These are phyloP conservation scores for Hsuehochloa calcarea DNA, from an alignment of 176 grass and related monocot species.

Conservation along the genomic window DNA sequence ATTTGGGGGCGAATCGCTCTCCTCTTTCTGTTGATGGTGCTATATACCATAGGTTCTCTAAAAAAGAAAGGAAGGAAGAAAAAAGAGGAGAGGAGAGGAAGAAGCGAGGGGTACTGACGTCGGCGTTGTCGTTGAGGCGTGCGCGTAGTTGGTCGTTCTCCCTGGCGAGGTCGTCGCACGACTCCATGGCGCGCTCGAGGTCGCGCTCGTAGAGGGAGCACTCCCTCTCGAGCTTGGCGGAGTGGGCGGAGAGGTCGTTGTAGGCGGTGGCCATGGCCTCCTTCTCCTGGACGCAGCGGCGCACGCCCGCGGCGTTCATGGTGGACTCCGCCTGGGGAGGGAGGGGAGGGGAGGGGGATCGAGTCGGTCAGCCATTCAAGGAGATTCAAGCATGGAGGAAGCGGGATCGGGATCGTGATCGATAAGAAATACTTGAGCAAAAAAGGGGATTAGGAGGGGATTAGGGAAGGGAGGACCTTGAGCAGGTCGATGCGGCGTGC, in stretches of 20 bases:
- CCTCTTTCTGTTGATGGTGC: neutral
- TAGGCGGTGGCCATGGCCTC: conserved; percentile 38
- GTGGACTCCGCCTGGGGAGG: conserved; percentile 50
- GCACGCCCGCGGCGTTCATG: conserved; percentile 73
- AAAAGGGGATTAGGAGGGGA: too few species aligned
- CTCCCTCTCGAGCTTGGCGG: conserved; percentile 60
- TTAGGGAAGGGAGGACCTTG: conserved; percentile 25
- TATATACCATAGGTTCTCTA: neutral
- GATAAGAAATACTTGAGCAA: neutral
- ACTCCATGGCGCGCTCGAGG: conserved; percentile 78
- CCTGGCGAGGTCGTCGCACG: conserved; percentile 69
- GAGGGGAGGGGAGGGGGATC: neutral
- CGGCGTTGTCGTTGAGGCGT: conserved; percentile 25
- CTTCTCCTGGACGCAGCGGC: conserved; percentile 83
- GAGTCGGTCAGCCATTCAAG: neutral
- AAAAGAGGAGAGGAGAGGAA: neutral
- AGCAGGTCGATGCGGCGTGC: conserved; percentile 45
- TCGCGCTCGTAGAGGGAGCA: conserved; percentile 87
- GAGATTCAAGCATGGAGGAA: neutral
- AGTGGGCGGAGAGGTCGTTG: conserved; percentile 45
- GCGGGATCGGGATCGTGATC: neutral
- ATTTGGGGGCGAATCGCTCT: neutral
- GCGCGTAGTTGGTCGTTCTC: conserved; percentile 68
- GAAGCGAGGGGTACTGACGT: conserved; percentile 24
- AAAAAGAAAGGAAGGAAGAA: neutral